A percentile compares a stretch with the other conserved stretches of the same genome.
phyloP scores from a whole-genome alignment of 768 basidiomycete species.

The Lentinula lateritia region DNA sequence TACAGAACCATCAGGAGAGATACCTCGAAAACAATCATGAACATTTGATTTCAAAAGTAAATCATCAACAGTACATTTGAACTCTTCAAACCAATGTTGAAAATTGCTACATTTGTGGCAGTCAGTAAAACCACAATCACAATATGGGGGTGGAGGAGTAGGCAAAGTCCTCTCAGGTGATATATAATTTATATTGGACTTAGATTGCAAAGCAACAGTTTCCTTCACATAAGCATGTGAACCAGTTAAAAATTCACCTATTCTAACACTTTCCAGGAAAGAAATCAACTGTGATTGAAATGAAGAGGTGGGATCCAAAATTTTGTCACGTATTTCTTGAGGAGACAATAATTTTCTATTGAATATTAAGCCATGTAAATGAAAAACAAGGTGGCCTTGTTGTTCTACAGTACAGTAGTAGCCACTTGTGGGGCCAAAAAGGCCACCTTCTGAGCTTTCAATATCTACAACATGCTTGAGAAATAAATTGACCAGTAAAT shows the following conservation, averaged over 20 bases:
- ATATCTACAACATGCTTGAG: too few species aligned
- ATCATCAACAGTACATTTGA: conserved; percentile 21
- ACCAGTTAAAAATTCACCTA: conserved; percentile 24
- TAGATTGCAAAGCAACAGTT: neutral
- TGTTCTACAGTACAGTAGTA: conserved; percentile 37
- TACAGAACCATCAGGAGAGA: conserved; percentile 11
- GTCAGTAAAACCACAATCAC: neutral
- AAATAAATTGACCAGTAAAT: too few species aligned
- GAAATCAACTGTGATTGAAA: conserved; percentile 22
- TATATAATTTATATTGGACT: conserved; percentile 6
- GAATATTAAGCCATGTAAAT: too few species aligned
- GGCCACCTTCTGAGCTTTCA: too few species aligned
- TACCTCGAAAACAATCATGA: conserved; percentile 17
- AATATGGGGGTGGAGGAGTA: conserved; percentile 11
- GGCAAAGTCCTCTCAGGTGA: conserved; percentile 21
- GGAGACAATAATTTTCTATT: too few species aligned
- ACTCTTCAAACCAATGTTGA: neutral
- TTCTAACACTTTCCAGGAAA: conserved; percentile 26
- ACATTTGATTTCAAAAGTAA: conserved; percentile 22
- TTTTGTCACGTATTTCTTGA: too few species aligned
- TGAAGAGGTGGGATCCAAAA: neutral
- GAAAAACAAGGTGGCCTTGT: conserved; percentile 22
- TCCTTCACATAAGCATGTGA: conserved; percentile 12
- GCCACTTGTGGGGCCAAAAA: neutral
- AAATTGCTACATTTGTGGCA: conserved; percentile 14